Evolutionary conservation across 495 filamentous ascomycete genomes (phyloP).

Genomic region (Penicillium daleae): DNA sequence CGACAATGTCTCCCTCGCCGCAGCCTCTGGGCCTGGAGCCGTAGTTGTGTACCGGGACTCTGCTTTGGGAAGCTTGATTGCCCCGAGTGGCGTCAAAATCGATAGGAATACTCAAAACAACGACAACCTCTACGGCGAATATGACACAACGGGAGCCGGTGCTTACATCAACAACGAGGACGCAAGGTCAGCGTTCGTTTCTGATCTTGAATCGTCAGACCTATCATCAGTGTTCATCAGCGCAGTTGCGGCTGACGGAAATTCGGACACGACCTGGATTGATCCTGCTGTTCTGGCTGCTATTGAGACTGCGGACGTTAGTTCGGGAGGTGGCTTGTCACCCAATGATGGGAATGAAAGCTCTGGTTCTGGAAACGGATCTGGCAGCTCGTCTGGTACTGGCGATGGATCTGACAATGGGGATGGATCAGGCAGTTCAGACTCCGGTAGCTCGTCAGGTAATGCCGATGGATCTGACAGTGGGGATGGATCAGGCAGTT

Average conservation of each 20-base stretch:
- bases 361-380: neutral
- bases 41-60: conserved; percentile 13
- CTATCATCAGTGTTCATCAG: conserved; percentile 1
- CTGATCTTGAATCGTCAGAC: neutral
- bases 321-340: neutral
- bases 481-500: neutral
- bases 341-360: neutral
- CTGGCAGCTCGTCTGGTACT: too few relatives aligned
- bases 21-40: conserved; percentile 13
- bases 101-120: conserved; percentile 13
- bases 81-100: conserved; percentile 9
- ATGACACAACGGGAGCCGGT: conserved; percentile 13
- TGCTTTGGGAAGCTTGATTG: conserved; percentile 8
- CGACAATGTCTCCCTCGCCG: neutral
- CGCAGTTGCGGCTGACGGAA: conserved; percentile 6
- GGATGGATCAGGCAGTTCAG: neutral
- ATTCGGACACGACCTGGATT: conserved; percentile 17
- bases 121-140: conserved; percentile 18
- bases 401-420: too few relatives aligned
- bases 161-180: conserved; percentile 14
- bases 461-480: too few relatives aligned
- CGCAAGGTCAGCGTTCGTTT: conserved; percentile 10
- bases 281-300: conserved; percentile 8
- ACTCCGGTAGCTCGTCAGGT: neutral
- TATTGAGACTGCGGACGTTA: conserved; percentile 13